Evolutionary conservation across 2,329 filamentous ascomycete species (phyloP).

Genomic region (Trichoderma endophyticum): DNA sequence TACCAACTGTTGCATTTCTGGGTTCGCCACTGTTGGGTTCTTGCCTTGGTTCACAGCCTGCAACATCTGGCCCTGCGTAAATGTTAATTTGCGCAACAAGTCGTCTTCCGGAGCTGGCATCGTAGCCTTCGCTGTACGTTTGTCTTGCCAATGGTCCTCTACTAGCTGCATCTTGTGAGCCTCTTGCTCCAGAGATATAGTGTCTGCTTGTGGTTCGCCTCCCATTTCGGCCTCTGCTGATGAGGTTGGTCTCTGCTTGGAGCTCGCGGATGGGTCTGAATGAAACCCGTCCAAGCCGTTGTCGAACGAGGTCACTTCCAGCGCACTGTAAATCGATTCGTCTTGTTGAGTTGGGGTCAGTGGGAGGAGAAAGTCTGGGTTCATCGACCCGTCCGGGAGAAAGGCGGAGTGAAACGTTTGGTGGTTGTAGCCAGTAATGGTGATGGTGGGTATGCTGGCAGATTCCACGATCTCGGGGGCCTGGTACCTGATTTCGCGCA

Average conservation of each 20-base stretch:
- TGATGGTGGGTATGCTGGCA: slow-evolving; percentile 60
- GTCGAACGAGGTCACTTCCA: slow-evolving; percentile 20
- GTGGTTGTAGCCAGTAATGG: slow-evolving; percentile 55
- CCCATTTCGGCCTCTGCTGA: slow-evolving; percentile 4
- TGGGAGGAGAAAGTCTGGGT: background rate
- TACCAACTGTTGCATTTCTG: background rate
- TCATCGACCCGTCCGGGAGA: background rate
- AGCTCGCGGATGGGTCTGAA: slow-evolving; percentile 26
- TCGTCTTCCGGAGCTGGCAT: slow-evolving; percentile 18
- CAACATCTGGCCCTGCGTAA: slow-evolving; percentile 14
- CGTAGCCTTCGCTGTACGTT: background rate
- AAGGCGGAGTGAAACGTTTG: slow-evolving; percentile 22
- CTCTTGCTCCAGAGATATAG: slow-evolving; percentile 10
- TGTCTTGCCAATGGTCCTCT: background rate
- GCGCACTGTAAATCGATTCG: slow-evolving; percentile 26
- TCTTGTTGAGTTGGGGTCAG: slow-evolving; percentile 8
- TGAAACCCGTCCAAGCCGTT: slow-evolving; percentile 23
- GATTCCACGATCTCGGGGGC: slow-evolving; percentile 29
- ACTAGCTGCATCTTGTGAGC: background rate
- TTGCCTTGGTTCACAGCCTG: background rate
- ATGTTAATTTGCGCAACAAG: slow-evolving; percentile 30
- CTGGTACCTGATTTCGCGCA: slow-evolving; percentile 25
- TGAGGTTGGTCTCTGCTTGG: slow-evolving; percentile 25
- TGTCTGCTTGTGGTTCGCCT: slow-evolving; percentile 20
- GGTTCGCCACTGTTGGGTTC: background rate